Evolutionary conservation across 2,329 filamentous ascomycete species (phyloP).

Genomic region (Venturia asperata): DNA sequence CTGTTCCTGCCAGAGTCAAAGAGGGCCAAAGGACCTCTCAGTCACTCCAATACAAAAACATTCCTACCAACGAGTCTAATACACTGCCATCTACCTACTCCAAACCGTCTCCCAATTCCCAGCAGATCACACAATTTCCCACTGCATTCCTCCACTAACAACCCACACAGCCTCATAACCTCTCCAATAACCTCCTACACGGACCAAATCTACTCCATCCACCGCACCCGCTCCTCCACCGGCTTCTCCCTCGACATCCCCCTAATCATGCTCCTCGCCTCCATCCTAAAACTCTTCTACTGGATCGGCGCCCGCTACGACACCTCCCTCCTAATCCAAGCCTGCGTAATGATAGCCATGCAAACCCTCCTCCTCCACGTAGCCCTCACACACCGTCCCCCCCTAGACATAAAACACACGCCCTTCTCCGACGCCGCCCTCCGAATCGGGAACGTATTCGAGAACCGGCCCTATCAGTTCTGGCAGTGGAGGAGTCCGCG

Average conservation of each 20-base stretch:
- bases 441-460: slow-evolving; percentile 8
- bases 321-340: slow-evolving; percentile 51
- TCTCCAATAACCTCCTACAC: slow-evolving; percentile 59
- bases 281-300: slow-evolving; percentile 59
- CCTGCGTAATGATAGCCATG: slow-evolving; percentile 52
- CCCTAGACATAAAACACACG: slow-evolving; percentile 33
- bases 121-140: no score
- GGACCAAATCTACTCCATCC: slow-evolving; percentile 60
- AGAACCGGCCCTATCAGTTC: slow-evolving; percentile 62
- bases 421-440: slow-evolving; percentile 49
- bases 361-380: slow-evolving; percentile 55
- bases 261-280: slow-evolving; percentile 59
- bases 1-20: neutral
- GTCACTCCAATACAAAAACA: no score
- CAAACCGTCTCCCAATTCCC: no score
- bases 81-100: no score
- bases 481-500: slow-evolving; percentile 73
- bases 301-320: slow-evolving; percentile 59
- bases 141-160: neutral
- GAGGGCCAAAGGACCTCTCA: no score
- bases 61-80: no score
- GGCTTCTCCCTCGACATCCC: slow-evolving; percentile 62
- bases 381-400: slow-evolving; percentile 50
- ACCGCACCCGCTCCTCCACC: slow-evolving; percentile 51
- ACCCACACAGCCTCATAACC: slow-evolving; percentile 46